Evolutionary conservation across 371 early-diverging fungal genomes (phyloP), one percentile per base, ranked within the genome.

Genomic region (Syncephalis plumigaleata): DNA sequence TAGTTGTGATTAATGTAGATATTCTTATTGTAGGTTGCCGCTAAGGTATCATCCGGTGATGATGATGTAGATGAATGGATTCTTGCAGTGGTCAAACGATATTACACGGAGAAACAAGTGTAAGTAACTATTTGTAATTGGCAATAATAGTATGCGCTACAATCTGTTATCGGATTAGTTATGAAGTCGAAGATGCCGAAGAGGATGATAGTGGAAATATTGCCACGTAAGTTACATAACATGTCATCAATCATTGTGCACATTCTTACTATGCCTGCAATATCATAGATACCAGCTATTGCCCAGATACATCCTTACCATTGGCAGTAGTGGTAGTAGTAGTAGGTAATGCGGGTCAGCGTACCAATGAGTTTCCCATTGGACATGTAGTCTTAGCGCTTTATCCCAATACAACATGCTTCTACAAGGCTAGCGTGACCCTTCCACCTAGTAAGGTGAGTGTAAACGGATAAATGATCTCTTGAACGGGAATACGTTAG

Each of bases 351-450:
- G n/a, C 74, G 39, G 57, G 60, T 15, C 54, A 49, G 11, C 46
- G 53, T 5, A 43, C 58, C 21, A 55, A 65, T 2, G 79, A 85
- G 55, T 70, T 83, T 50, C 61, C 71, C 9, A 58, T 64, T 21
- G 77, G 73, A 1, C 71, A 74, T 36, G 71, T 72, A 23, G 85
- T 89, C 11, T 58, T 89, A 39, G 88, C 88, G 3, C 59, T 89
- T 22, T 91, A 86, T 58, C 89, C 89, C 2, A 68, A 71, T 0
- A 88, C 84, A 3, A 87, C 85, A 1, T 85, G 83, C 50, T 91
- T 89, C 53, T 91, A 90, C 59, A 71, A 76, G 50, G 91, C 82
- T 0, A 67, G 62, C 3, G 83, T 88, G 0, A 61, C 78, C 0
- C 51, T 62, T 3, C 70, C 84, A 7, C 85, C 87, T 2, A 68